These are phyloP conservation scores for Aspergillus neotritici DNA, from an alignment of 2,329 filamentous ascomycete genomes.

Conservation along the genomic window DNA sequence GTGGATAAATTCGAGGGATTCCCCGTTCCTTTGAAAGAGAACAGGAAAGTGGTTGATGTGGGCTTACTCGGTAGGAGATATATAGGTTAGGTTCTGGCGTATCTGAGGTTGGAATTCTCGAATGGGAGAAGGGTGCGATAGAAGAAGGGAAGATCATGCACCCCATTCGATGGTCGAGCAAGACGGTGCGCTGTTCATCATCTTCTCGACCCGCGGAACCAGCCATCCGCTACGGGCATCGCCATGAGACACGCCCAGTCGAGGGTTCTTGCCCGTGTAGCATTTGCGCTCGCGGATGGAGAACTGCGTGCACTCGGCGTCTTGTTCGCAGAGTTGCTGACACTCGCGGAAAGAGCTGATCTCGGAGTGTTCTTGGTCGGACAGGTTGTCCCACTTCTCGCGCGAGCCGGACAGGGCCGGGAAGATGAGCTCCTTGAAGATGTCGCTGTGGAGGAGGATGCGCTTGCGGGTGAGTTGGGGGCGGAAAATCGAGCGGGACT, in stretches of 20 bases:
- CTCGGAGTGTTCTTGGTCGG: constrained; percentile 25
- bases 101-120: not conserved
- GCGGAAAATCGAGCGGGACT: no score
- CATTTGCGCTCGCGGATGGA: constrained; percentile 25
- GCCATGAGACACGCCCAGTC: constrained; percentile 22
- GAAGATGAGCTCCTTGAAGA: constrained; percentile 35
- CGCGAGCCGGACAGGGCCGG: constrained; percentile 26
- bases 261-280: constrained; percentile 27
- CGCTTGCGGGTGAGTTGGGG: not conserved
- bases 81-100: no score
- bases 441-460: constrained; percentile 31
- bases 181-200: constrained; percentile 23
- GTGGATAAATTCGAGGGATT: no score
- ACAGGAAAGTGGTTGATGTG: no score
- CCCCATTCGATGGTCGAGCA: constrained; percentile 27
- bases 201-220: constrained; percentile 22
- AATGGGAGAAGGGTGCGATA: not conserved
- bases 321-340: constrained; percentile 21
- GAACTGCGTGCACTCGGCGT: constrained; percentile 29
- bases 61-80: no score
- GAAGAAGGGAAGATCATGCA: constrained; percentile 7
- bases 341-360: constrained; percentile 28
- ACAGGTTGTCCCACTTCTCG: constrained; percentile 33
- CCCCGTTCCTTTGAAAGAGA: no score
- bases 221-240: constrained; percentile 30